Percentiles rank a stretch among this genome's conserved stretches.
phyloP scores from a whole-genome alignment of 2,329 filamentous ascomycete genomes.

The Plectosphaerella cucumerina region DNA sequence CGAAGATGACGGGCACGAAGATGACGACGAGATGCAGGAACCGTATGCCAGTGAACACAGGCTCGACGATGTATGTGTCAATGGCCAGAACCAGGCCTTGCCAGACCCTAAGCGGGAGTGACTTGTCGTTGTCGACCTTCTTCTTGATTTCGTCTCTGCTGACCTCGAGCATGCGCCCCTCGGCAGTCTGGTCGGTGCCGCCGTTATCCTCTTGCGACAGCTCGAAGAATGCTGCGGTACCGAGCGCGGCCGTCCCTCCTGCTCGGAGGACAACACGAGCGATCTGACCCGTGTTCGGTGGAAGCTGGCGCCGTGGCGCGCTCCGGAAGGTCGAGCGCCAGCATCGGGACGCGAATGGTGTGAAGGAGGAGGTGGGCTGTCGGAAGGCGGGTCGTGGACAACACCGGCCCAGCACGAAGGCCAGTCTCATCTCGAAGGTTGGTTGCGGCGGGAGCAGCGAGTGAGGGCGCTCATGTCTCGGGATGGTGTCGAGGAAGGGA shows the following conservation, averaged over 20 bases:
- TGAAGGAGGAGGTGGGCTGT: slow-evolving; percentile 11
- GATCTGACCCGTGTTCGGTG: slow-evolving; percentile 6
- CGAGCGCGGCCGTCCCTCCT: slow-evolving; percentile 39
- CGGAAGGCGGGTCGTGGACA: slow-evolving; percentile 34
- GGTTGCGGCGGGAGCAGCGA: slow-evolving; percentile 1
- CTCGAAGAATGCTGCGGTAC: slow-evolving; percentile 53
- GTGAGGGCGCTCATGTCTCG: slow-evolving; percentile 13
- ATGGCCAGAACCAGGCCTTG: slow-evolving; percentile 62
- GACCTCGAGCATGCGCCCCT: slow-evolving; percentile 80
- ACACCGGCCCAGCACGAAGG: slow-evolving; percentile 36
- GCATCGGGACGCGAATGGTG: background rate
- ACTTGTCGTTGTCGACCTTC: slow-evolving; percentile 57
- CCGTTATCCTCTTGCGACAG: slow-evolving; percentile 52
- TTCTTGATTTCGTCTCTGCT: slow-evolving; percentile 76
- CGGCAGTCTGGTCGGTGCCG: slow-evolving; percentile 58
- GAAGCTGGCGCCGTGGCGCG: background rate
- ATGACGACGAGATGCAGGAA: slow-evolving; percentile 84
- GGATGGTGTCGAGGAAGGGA: background rate
- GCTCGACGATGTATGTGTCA: slow-evolving; percentile 75
- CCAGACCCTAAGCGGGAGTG: slow-evolving; percentile 52
- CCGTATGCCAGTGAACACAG: slow-evolving; percentile 79
- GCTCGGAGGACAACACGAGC: slow-evolving; percentile 30
- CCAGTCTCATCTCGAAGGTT: slow-evolving; percentile 40
- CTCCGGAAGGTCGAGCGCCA: background rate
- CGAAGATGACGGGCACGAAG: slow-evolving; percentile 83